phyloP scores from a whole-genome alignment of 305 asterid species.

The Plantago coronopus region DNA sequence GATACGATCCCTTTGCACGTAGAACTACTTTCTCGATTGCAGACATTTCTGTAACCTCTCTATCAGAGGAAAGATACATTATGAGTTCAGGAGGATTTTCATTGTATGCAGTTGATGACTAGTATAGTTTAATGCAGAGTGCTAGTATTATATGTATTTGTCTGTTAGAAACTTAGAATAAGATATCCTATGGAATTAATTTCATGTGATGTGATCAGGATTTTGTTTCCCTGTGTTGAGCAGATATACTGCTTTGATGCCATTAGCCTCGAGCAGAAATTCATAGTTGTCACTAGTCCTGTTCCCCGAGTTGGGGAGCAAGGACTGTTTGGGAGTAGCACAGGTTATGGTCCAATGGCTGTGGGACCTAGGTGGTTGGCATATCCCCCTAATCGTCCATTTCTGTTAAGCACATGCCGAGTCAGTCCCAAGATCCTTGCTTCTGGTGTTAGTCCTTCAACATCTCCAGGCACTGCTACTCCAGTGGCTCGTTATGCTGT shows the following conservation, averaged over 20 bases:
- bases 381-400: constrained; percentile 76
- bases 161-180: constrained; percentile 1
- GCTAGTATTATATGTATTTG: not conserved
- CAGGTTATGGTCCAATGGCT: constrained; percentile 96
- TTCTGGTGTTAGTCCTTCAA: constrained; percentile 82
- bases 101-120: too few species aligned
- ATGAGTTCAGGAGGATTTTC: too few species aligned
- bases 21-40: too few species aligned
- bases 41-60: too few species aligned
- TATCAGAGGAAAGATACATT: too few species aligned
- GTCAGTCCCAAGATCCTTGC: constrained; percentile 80
- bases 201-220: constrained; percentile 11
- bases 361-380: constrained; percentile 99
- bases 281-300: constrained; percentile 78
- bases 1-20: too few species aligned
- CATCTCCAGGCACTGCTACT: constrained; percentile 84
- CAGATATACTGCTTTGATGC: constrained; percentile 93
- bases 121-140: too few species aligned
- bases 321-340: constrained; percentile 63
- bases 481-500: constrained; percentile 93
- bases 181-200: constrained; percentile 10
- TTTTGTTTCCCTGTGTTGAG: constrained; percentile 20
- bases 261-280: constrained; percentile 83
- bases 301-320: constrained; percentile 81
- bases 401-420: constrained; percentile 63